phyloP scores from a whole-genome alignment of 164 flowering plant species.

The Vitis cinerea region DNA sequence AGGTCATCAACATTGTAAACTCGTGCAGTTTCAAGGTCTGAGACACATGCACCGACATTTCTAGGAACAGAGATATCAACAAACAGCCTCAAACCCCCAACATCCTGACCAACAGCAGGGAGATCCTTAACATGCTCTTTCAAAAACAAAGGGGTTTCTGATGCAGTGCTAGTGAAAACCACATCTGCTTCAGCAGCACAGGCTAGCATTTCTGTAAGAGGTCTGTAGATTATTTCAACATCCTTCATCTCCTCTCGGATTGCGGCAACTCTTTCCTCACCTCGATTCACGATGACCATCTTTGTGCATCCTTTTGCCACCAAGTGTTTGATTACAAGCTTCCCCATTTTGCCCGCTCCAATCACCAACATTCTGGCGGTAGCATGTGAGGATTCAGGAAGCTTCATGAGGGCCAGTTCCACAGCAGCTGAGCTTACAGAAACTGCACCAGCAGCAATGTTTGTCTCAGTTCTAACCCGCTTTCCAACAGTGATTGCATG shows the following conservation, averaged over 20 bases:
- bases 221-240: constrained; percentile 79
- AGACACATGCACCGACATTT: constrained; percentile 83
- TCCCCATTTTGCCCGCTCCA: constrained; percentile 99
- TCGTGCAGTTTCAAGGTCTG: constrained; percentile 46
- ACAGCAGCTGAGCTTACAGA: constrained; percentile 99
- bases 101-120: constrained; percentile 49
- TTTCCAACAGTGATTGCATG: constrained; percentile 93
- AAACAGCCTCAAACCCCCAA: constrained; percentile 74
- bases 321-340: constrained; percentile 96
- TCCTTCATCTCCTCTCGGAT: constrained; percentile 76
- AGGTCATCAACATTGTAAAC: constrained; percentile 97
- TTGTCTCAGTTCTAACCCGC: constrained; percentile 87
- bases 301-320: constrained; percentile 89
- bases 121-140: constrained; percentile 66
- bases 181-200: constrained; percentile 90
- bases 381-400: constrained; percentile 63
- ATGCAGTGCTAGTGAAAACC: constrained; percentile 91
- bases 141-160: constrained; percentile 73
- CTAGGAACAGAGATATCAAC: constrained; percentile 96
- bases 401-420: constrained; percentile 89
- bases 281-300: constrained; percentile 86
- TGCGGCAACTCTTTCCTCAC: constrained; percentile 79
- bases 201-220: constrained; percentile 67
- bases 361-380: constrained; percentile 76
- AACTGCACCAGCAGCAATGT: constrained; percentile 91